These are phyloP conservation scores for Zelonia costaricensis DNA, from an alignment of 208 protist species.

Conservation along the genomic window DNA sequence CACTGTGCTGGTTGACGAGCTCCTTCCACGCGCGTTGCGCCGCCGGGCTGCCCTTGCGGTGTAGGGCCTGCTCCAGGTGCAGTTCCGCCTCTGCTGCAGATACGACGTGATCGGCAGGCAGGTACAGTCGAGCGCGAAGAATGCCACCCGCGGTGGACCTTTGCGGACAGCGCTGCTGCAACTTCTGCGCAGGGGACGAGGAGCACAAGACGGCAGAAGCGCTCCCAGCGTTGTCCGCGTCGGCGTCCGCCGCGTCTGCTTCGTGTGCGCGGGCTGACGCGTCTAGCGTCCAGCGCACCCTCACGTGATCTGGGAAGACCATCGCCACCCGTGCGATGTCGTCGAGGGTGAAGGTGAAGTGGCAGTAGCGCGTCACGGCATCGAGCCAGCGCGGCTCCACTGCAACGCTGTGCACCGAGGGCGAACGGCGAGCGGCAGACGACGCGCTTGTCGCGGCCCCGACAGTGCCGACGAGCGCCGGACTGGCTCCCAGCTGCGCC, in stretches of 20 bases:
- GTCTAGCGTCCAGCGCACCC: constrained; percentile 38
- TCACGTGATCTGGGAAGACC: constrained; percentile 53
- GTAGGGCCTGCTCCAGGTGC: constrained; percentile 17
- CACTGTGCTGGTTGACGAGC: constrained; percentile 34
- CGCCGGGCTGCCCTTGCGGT: constrained; percentile 9
- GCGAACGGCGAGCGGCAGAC: neutral
- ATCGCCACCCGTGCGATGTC: constrained; percentile 67
- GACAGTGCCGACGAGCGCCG: neutral
- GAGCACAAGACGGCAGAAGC: too few species aligned
- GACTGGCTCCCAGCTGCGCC: constrained; percentile 59
- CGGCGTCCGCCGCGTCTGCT: too few species aligned
- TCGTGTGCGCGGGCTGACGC: too few species aligned
- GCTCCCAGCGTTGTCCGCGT: too few species aligned
- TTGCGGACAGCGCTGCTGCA: too few species aligned
- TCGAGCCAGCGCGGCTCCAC: constrained; percentile 62
- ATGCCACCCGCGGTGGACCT: too few species aligned
- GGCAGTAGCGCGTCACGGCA: constrained; percentile 60
- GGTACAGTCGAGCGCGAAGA: constrained; percentile 34
- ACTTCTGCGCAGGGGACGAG: neutral
- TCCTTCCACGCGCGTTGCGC: constrained; percentile 32
- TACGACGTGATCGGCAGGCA: constrained; percentile 23
- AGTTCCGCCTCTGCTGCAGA: constrained; percentile 37
- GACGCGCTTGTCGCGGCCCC: neutral
- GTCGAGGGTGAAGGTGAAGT: constrained; percentile 43
- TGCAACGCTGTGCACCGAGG: constrained; percentile 8